A percentile compares a stretch with the other conserved stretches of the same genome.
Conservation (phyloP, 2,329 filamentous ascomycete species). For the Rhynchosporium graminicola region DNA sequence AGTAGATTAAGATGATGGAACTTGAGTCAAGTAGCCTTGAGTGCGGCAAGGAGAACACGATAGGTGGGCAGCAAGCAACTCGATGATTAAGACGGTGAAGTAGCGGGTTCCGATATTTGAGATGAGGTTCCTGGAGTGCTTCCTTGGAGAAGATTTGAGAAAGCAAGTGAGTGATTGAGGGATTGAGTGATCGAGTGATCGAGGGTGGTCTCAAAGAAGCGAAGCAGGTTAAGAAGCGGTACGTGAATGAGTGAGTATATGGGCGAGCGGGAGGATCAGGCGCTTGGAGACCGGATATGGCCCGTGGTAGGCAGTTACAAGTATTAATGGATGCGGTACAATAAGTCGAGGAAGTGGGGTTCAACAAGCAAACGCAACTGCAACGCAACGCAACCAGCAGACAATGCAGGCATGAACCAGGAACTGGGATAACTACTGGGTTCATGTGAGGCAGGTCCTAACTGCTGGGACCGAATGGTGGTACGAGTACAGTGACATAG, state of each 20-base stretch:
- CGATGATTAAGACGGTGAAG: no score
- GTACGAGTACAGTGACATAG: conserved; percentile 3
- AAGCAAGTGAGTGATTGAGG: not conserved
- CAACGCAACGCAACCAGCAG: conserved; percentile 4
- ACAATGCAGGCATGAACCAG: conserved; percentile 16
- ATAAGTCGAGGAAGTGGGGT: conserved; percentile 3
- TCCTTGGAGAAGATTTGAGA: not conserved
- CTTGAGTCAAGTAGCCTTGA: not conserved
- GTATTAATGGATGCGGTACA: conserved; percentile 20
- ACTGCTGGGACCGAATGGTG: conserved; percentile 18
- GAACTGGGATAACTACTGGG: conserved; percentile 18
- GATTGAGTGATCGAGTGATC: not conserved
- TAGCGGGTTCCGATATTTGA: no score
- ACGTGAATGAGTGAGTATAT: not conserved
- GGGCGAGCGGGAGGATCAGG: conserved; percentile 17
- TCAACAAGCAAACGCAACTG: conserved; percentile 21
- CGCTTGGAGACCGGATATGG: conserved; percentile 17
- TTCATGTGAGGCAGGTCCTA: conserved; percentile 14
- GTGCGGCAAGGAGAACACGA: no score
- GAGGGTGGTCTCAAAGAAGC: not conserved
- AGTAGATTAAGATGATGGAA: not conserved
- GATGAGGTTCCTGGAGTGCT: not conserved
- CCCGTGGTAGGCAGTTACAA: conserved; percentile 21
- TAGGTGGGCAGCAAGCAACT: no score
- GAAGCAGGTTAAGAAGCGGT: conserved; percentile 9